phyloP scores from a whole-genome alignment of 495 filamentous ascomycete species.

The Annulohypoxylon bovei region DNA sequence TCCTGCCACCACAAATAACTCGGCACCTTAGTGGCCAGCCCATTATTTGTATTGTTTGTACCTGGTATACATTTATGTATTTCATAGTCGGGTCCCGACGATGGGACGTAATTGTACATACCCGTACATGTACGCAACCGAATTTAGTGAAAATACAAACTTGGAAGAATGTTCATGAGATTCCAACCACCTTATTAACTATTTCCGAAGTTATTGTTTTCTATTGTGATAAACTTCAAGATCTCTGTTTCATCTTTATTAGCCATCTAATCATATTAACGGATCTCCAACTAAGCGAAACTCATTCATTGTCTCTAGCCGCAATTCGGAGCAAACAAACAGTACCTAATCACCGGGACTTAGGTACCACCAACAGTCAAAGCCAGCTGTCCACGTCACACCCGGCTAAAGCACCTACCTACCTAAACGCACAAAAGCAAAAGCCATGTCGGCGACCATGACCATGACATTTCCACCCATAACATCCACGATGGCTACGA shows the following conservation, averaged over 20 bases:
- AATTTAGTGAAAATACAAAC: background rate
- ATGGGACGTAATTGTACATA: constrained; percentile 8
- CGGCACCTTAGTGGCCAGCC: constrained; percentile 27
- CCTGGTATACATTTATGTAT: constrained; percentile 5
- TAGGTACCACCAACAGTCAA: background rate
- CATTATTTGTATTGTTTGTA: background rate
- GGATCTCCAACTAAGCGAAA: background rate
- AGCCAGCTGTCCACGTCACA: background rate
- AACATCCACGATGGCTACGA: constrained; percentile 14
- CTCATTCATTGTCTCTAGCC: background rate
- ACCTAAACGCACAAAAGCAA: constrained; percentile 18
- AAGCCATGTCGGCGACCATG: constrained; percentile 41
- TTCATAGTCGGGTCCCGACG: constrained; percentile 4
- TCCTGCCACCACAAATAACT: constrained; percentile 43
- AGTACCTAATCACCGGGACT: background rate
- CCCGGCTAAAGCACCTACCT: background rate
- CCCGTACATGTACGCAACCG: background rate
- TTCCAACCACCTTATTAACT: constrained; percentile 29
- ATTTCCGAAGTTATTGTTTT: background rate
- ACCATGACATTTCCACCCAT: constrained; percentile 37
- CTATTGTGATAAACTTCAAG: background rate
- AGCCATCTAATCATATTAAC: background rate
- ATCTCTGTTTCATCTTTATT: constrained; percentile 4
- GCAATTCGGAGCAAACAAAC: constrained; percentile 7
- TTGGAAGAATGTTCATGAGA: constrained; percentile 4